Evolutionary conservation across 2,329 filamentous ascomycete genomes (phyloP).

Genomic region (Trichoderma pleuroti): DNA sequence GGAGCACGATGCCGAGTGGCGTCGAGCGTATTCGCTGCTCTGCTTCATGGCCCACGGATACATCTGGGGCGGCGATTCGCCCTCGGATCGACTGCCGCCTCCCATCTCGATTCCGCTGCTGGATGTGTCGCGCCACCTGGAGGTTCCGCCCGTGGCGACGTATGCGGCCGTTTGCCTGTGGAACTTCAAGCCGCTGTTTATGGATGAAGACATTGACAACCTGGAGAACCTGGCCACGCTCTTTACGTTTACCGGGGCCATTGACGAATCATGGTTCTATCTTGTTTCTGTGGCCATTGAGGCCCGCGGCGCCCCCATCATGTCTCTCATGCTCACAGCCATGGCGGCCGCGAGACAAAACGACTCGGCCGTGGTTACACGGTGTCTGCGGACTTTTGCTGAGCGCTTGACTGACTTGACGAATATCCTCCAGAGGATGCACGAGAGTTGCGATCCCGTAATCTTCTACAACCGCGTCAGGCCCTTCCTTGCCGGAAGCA

Average conservation of each 20-base stretch:
- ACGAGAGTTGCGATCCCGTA: slow-evolving; percentile 89
- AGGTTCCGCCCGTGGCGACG: slow-evolving; percentile 88
- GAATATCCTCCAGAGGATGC: slow-evolving; percentile 77
- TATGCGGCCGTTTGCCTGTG: slow-evolving; percentile 90
- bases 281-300: slow-evolving; percentile 94
- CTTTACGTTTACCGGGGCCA: slow-evolving; percentile 85
- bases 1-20: slow-evolving; percentile 84
- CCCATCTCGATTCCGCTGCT: slow-evolving; percentile 81
- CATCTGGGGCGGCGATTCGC: slow-evolving; percentile 89
- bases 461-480: slow-evolving; percentile 95
- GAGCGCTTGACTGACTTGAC: slow-evolving; percentile 85
- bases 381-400: slow-evolving; percentile 76
- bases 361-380: slow-evolving; percentile 68
- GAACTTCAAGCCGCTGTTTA: slow-evolving; percentile 94
- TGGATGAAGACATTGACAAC: slow-evolving; percentile 74
- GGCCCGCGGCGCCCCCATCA: slow-evolving; percentile 79
- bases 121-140: slow-evolving; percentile 69
- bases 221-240: slow-evolving; percentile 86
- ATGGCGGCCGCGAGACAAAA: slow-evolving; percentile 72
- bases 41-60: slow-evolving; percentile 92
- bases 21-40: slow-evolving; percentile 84
- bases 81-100: slow-evolving; percentile 73
- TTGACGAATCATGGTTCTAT: slow-evolving; percentile 99
- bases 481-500: slow-evolving; percentile 93
- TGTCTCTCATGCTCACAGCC: slow-evolving; percentile 84